Conservation (phyloP, 331 rosid species). For the Acacia pycnantha region DNA sequence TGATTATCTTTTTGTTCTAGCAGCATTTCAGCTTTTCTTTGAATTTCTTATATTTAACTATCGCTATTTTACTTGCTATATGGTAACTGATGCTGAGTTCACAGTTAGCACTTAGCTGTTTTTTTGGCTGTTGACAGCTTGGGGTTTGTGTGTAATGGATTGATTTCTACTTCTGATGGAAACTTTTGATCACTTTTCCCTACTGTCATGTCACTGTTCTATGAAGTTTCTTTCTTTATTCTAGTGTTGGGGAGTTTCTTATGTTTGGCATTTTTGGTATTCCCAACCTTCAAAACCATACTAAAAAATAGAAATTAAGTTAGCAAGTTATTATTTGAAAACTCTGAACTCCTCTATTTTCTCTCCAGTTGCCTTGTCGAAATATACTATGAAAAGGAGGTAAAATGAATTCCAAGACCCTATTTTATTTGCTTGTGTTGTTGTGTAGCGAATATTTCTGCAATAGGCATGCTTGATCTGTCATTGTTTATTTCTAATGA, state of each 20-base stretch:
- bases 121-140: not conserved
- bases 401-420: not conserved
- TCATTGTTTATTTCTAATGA: constrained; percentile 9
- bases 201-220: not conserved
- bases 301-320: not conserved
- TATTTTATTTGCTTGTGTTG: not conserved
- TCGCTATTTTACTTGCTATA: not conserved
- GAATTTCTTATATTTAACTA: not conserved
- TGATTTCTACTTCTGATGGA: not conserved
- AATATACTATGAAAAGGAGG: not conserved
- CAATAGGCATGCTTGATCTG: constrained; percentile 15
- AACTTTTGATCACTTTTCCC: constrained; percentile 1
- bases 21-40: not conserved
- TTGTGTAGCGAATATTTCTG: not conserved
- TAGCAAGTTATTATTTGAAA: not conserved
- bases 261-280: not conserved
- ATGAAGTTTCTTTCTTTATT: constrained; percentile 15
- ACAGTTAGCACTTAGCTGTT: not conserved
- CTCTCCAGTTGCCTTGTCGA: not conserved
- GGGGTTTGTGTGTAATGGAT: constrained; percentile 8
- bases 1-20: constrained; percentile 1
- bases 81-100: constrained; percentile 6
- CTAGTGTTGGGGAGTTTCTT: not conserved
- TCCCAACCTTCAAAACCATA: not conserved
- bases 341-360: not conserved